Evolutionary conservation across 176 grass and related monocot genomes (phyloP).

Genomic region (Triticum urartu): DNA sequence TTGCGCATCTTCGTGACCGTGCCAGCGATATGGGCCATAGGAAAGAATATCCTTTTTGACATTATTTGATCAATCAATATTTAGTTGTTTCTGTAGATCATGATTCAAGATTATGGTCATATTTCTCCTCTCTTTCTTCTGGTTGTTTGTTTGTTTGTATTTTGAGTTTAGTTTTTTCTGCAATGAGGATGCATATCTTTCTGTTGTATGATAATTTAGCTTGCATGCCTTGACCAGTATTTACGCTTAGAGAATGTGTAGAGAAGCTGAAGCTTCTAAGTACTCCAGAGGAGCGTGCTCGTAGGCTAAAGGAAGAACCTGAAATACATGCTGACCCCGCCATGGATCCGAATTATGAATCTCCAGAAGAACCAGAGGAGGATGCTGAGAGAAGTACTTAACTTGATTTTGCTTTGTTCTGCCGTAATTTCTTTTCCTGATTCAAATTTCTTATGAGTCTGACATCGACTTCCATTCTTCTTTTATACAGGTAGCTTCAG

Average conservation of each 20-base stretch:
- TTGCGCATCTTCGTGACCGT: constrained; percentile 93
- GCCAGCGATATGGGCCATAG: constrained; percentile 95
- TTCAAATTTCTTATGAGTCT: constrained; percentile 15
- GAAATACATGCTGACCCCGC: constrained; percentile 90
- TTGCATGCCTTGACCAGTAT: constrained; percentile 55
- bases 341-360: constrained; percentile 97
- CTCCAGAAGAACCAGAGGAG: constrained; percentile 81
- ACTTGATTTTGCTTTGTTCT: constrained; percentile 16
- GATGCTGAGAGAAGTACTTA: constrained; percentile 70
- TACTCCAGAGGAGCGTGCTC: constrained; percentile 79
- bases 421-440: background rate
- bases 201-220: constrained; percentile 18
- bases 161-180: constrained; percentile 3
- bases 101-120: constrained; percentile 1
- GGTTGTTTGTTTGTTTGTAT: background rate
- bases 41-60: constrained; percentile 97
- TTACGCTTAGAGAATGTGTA: constrained; percentile 95
- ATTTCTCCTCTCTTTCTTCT: background rate
- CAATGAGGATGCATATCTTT: background rate
- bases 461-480: constrained; percentile 23
- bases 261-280: constrained; percentile 87
- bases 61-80: constrained; percentile 10
- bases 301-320: constrained; percentile 80
- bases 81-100: background rate
- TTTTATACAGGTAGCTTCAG: constrained; percentile 52